Evolutionary conservation across 2,329 filamentous ascomycete species (phyloP).

Genomic region (Penicillium sp.): DNA sequence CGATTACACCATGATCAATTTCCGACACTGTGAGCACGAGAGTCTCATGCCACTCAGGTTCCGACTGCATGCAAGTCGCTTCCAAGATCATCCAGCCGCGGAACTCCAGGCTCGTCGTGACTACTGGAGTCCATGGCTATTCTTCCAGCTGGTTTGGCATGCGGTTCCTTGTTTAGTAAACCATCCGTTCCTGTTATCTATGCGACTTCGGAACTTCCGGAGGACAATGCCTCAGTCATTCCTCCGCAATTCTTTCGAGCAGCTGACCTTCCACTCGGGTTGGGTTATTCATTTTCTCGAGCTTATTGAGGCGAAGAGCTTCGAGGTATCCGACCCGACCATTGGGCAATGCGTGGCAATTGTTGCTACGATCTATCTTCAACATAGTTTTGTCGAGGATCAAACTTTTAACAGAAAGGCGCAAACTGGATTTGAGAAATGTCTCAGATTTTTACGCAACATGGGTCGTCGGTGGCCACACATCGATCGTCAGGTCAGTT

Average conservation of each 20-base stretch:
- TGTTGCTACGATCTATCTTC: slow-evolving; percentile 51
- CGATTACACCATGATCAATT: slow-evolving; percentile 47
- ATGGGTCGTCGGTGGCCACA: slow-evolving; percentile 41
- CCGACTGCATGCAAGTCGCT: slow-evolving; percentile 47
- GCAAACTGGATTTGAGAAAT: slow-evolving; percentile 40
- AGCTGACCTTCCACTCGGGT: slow-evolving; percentile 46
- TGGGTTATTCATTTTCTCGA: slow-evolving; percentile 52
- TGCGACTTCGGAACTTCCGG: slow-evolving; percentile 48
- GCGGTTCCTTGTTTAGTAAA: slow-evolving; percentile 50
- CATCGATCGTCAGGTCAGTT: slow-evolving; percentile 18
- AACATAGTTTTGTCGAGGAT: slow-evolving; percentile 49
- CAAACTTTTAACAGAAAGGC: slow-evolving; percentile 34
- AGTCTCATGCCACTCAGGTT: slow-evolving; percentile 48
- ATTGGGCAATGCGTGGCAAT: slow-evolving; percentile 48
- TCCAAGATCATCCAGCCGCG: slow-evolving; percentile 38
- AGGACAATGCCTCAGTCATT: slow-evolving; percentile 51
- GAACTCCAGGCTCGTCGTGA: slow-evolving; percentile 42
- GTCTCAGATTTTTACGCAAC: slow-evolving; percentile 36
- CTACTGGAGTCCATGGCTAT: slow-evolving; percentile 52
- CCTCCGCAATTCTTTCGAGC: slow-evolving; percentile 50
- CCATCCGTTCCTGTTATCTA: slow-evolving; percentile 50
- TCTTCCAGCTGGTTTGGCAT: slow-evolving; percentile 49
- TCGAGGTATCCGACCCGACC: slow-evolving; percentile 45
- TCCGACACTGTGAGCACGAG: slow-evolving; percentile 49
- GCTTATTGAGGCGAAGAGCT: slow-evolving; percentile 39